phyloP scores from a whole-genome alignment of 2,329 filamentous ascomycete species.

The Fusarium sp. region DNA sequence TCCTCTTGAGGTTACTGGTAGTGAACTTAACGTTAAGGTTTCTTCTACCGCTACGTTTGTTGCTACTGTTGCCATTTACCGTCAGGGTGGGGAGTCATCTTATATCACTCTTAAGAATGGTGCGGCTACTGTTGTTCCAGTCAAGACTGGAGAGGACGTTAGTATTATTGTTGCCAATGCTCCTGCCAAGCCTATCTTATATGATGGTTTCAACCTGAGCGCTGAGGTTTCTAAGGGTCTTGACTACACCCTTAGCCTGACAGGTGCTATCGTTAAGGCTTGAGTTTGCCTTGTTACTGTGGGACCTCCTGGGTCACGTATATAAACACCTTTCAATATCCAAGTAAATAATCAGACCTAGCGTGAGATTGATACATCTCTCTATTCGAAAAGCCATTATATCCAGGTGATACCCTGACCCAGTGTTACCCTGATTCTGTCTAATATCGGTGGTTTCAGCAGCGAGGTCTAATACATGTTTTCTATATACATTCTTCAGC shows the following conservation, averaged over 20 bases:
- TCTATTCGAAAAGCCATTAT: too few species aligned
- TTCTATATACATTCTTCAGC: too few species aligned
- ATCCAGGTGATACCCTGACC: too few species aligned
- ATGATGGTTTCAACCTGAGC: conserved; percentile 58
- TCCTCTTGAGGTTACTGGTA: conserved; percentile 55
- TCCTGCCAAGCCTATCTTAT: conserved; percentile 57
- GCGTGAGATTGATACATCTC: too few species aligned
- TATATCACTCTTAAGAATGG: conserved; percentile 55
- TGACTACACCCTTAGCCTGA: conserved; percentile 55
- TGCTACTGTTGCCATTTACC: conserved; percentile 56
- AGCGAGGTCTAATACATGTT: too few species aligned
- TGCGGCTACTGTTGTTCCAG: conserved; percentile 49
- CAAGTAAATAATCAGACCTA: too few species aligned
- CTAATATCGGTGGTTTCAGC: too few species aligned
- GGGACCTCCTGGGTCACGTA: too few species aligned
- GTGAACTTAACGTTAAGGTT: conserved; percentile 50
- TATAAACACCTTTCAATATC: too few species aligned
- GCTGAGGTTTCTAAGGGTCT: conserved; percentile 55
- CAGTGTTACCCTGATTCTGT: too few species aligned
- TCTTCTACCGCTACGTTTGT: conserved; percentile 54
- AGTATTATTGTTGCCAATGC: conserved; percentile 63
- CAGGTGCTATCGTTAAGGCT: conserved; percentile 47
- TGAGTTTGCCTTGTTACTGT: too few species aligned
- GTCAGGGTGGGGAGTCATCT: conserved; percentile 46
- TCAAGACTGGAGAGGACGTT: conserved; percentile 57